Conservation (phyloP, 306 rosid genomes). For the Cucumis melo region DNA sequence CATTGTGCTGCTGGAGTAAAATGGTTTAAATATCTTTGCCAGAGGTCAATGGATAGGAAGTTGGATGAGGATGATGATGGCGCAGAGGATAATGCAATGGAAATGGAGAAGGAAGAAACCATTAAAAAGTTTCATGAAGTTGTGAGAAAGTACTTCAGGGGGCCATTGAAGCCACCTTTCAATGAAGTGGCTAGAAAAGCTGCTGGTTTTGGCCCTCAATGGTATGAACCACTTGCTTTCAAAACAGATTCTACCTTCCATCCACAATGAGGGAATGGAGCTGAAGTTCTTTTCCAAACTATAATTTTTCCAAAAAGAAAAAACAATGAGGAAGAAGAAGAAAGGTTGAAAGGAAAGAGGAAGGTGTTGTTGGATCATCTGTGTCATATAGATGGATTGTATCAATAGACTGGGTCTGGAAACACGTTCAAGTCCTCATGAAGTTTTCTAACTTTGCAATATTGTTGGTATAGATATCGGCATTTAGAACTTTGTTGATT, state of each 20-base stretch:
- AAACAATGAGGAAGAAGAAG: too few species aligned
- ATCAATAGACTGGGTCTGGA: too few species aligned
- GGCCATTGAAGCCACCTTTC: slow-evolving; percentile 84
- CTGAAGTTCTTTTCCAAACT: background rate
- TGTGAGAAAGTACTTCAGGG: slow-evolving; percentile 64
- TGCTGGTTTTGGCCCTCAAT: slow-evolving; percentile 71
- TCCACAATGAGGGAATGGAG: background rate
- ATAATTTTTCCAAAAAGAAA: too few species aligned
- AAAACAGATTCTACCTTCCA: slow-evolving; percentile 9
- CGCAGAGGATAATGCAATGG: slow-evolving; percentile 6
- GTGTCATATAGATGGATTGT: too few species aligned
- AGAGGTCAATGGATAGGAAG: slow-evolving; percentile 15
- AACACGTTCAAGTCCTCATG: background rate
- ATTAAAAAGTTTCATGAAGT: slow-evolving; percentile 48
- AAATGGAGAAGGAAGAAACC: slow-evolving; percentile 26
- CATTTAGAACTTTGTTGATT: background rate
- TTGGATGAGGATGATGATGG: slow-evolving; percentile 9
- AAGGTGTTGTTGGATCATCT: too few species aligned
- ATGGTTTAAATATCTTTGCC: slow-evolving; percentile 69
- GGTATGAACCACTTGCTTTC: slow-evolving; percentile 83
- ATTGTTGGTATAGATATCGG: background rate
- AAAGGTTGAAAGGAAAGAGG: too few species aligned
- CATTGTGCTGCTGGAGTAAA: slow-evolving; percentile 83
- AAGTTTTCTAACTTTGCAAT: background rate
- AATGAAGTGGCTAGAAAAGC: slow-evolving; percentile 65